Conservation (phyloP, 2,329 filamentous ascomycete genomes). For the Hypoxylon sp. region DNA sequence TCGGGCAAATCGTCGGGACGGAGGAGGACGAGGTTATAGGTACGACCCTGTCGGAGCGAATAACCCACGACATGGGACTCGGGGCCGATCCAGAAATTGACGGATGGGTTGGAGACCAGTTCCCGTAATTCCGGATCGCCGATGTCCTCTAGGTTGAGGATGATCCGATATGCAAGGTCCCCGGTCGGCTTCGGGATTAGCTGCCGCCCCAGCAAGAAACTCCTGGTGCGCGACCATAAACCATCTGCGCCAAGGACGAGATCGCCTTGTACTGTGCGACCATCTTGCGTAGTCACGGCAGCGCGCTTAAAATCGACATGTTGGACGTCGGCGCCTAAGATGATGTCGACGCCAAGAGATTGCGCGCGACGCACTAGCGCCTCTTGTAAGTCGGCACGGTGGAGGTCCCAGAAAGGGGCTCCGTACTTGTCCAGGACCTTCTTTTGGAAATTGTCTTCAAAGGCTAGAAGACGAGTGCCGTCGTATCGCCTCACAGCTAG, state of each 20-base stretch:
- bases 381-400: constrained; percentile 56
- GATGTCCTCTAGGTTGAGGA: constrained; percentile 64
- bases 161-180: constrained; percentile 69
- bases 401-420: constrained; percentile 63
- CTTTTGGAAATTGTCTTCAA: constrained; percentile 40
- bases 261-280: constrained; percentile 57
- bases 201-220: constrained; percentile 60
- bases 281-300: constrained; percentile 57
- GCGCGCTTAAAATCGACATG: constrained; percentile 61
- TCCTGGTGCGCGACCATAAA: constrained; percentile 61
- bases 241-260: constrained; percentile 66
- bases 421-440: constrained; percentile 39
- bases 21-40: constrained; percentile 64
- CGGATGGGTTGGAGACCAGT: constrained; percentile 62
- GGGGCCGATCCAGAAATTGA: constrained; percentile 70
- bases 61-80: constrained; percentile 66
- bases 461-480: constrained; percentile 35
- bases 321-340: constrained; percentile 35
- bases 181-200: constrained; percentile 66
- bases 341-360: constrained; percentile 39
- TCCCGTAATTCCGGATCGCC: constrained; percentile 61
- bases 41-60: constrained; percentile 59
- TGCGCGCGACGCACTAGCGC: constrained; percentile 37
- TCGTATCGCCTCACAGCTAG: constrained; percentile 43
- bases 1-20: constrained; percentile 62